A percentile compares a stretch with the other conserved stretches of the same genome.
Conservation (phyloP, 371 early-diverging fungal genomes). For the Basidiobolus meristosporus region DNA sequence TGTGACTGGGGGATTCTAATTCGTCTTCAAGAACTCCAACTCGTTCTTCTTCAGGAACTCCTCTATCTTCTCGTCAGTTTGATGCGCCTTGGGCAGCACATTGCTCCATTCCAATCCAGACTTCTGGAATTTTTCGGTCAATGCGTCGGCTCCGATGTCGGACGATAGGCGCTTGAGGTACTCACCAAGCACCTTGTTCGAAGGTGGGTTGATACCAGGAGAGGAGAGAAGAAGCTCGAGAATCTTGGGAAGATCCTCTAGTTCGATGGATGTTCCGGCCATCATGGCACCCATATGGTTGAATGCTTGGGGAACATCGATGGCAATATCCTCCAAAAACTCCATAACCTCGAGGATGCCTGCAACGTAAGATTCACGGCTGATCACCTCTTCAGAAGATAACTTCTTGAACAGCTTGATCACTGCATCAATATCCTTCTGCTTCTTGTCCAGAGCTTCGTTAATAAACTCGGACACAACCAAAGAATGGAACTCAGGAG, state of each 20-base stretch:
- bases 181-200: conserved; percentile 2
- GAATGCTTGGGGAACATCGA: conserved; percentile 64
- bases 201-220: not conserved
- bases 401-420: conserved; percentile 27
- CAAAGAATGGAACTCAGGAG: conserved; percentile 20
- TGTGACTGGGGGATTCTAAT: too few species aligned
- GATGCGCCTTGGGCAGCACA: too few species aligned
- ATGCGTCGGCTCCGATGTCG: too few species aligned
- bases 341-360: conserved; percentile 42
- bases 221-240: conserved; percentile 1
- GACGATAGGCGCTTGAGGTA: conserved; percentile 1
- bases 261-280: conserved; percentile 24
- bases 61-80: too few species aligned
- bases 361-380: conserved; percentile 11
- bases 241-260: conserved; percentile 1
- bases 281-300: conserved; percentile 41
- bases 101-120: too few species aligned
- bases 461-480: conserved; percentile 22
- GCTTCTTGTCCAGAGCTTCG: conserved; percentile 30
- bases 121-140: too few species aligned
- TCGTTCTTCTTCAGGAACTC: too few species aligned
- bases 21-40: too few species aligned
- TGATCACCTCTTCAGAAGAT: conserved; percentile 14
- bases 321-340: conserved; percentile 48
- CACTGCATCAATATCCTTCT: conserved; percentile 26